phyloP scores from a whole-genome alignment of 169 alveolate species.

The Cryptosporidium meleagridis region DNA sequence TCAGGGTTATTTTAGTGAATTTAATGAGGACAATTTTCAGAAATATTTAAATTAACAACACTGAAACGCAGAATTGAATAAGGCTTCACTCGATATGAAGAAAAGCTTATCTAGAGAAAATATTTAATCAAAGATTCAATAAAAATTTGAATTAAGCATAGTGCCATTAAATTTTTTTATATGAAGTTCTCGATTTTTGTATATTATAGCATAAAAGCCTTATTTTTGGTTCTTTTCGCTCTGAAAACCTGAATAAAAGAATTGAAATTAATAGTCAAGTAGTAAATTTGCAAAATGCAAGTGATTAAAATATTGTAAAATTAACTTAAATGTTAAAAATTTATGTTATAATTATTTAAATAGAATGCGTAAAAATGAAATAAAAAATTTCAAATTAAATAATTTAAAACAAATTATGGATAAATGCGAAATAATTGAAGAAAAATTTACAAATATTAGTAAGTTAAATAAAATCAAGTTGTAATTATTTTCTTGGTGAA shows the following conservation, averaged over 20 bases:
- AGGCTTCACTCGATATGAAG: not conserved
- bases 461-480: too few relatives aligned
- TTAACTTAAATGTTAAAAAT: not conserved
- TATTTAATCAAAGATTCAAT: not conserved
- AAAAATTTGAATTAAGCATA: not conserved
- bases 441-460: too few relatives aligned
- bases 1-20: too few relatives aligned
- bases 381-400: not conserved
- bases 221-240: not conserved
- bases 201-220: not conserved
- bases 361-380: not conserved
- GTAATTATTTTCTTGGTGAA: too few relatives aligned
- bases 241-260: not conserved
- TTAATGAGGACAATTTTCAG: not conserved
- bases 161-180: not conserved
- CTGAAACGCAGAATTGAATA: not conserved
- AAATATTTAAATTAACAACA: not conserved
- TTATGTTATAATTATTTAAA: not conserved
- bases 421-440: too few relatives aligned
- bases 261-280: not conserved
- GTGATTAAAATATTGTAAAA: not conserved
- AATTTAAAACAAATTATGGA: too few relatives aligned
- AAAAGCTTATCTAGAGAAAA: not conserved
- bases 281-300: not conserved
- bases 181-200: not conserved